phyloP scores from a whole-genome alignment of 2,329 filamentous ascomycete genomes.

The Colletotrichum paranaense region DNA sequence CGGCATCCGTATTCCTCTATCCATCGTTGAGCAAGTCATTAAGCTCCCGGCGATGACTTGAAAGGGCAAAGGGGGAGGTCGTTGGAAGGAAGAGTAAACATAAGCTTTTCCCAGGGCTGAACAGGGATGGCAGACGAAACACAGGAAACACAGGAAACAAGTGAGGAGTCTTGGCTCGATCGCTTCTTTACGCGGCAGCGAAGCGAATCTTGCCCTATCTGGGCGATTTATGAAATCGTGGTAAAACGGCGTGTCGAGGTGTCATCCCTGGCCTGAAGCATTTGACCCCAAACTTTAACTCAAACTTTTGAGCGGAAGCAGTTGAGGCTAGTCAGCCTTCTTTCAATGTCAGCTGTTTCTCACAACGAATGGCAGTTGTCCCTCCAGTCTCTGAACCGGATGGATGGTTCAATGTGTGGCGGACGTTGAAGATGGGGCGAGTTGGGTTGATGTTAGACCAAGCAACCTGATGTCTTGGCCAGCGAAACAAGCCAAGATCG shows the following conservation, averaged over 20 bases:
- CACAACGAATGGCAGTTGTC: neutral
- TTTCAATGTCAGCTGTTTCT: neutral
- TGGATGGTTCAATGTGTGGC: neutral
- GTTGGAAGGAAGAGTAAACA: neutral
- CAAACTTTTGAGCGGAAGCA: neutral
- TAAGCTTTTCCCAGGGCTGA: slow-evolving; percentile 1
- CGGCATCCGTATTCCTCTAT: neutral
- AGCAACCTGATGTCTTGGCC: neutral
- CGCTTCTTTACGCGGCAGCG: neutral
- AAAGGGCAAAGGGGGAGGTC: neutral
- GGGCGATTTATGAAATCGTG: neutral
- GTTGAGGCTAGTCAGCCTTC: neutral
- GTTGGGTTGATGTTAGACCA: neutral
- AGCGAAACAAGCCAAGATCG: neutral
- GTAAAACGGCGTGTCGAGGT: neutral
- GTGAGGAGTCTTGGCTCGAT: slow-evolving; percentile 8
- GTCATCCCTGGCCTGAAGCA: slow-evolving; percentile 26
- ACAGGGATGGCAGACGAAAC: neutral
- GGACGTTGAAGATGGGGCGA: neutral
- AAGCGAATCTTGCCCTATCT: slow-evolving; percentile 25
- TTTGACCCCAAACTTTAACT: slow-evolving; percentile 15
- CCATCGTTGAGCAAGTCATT: neutral
- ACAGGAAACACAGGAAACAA: neutral
- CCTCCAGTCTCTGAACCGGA: neutral
- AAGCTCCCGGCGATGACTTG: neutral